Conservation (phyloP, 306 rosid species). For the Lathyrus sativus region DNA sequence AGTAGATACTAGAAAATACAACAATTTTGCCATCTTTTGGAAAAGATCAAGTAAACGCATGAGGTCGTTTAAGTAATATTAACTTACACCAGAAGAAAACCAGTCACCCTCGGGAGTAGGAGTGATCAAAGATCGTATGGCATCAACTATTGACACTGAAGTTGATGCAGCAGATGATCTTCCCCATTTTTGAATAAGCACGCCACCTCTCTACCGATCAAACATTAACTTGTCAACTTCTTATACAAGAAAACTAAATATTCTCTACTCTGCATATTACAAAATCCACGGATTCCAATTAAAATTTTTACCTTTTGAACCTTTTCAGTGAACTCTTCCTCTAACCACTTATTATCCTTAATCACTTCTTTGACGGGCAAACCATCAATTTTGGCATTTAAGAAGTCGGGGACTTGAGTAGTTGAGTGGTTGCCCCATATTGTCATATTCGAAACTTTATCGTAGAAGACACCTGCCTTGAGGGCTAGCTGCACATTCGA, state of each 20-base stretch:
- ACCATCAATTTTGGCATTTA: constrained; percentile 86
- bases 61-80: constrained; percentile 9
- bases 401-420: constrained; percentile 98
- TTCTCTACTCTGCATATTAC: constrained; percentile 4
- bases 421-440: constrained; percentile 99
- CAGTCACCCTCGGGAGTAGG: constrained; percentile 97
- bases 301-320: constrained; percentile 73
- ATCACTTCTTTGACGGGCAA: constrained; percentile 83
- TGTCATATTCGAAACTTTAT: constrained; percentile 88
- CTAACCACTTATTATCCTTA: constrained; percentile 87
- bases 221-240: constrained; percentile 33
- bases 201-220: constrained; percentile 85
- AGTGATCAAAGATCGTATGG: constrained; percentile 75
- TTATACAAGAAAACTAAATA: constrained; percentile 20
- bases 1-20: not conserved
- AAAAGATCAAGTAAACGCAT: constrained; percentile 11
- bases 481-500: constrained; percentile 72
- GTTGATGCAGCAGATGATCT: constrained; percentile 99
- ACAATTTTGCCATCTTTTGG: not conserved
- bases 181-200: constrained; percentile 91
- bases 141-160: constrained; percentile 83
- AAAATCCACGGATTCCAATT: constrained; percentile 8
- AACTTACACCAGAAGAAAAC: constrained; percentile 95
- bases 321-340: constrained; percentile 85
- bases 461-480: constrained; percentile 98